Conservation (phyloP, 257 asterid species). For the Phtheirospermum japonicum region DNA sequence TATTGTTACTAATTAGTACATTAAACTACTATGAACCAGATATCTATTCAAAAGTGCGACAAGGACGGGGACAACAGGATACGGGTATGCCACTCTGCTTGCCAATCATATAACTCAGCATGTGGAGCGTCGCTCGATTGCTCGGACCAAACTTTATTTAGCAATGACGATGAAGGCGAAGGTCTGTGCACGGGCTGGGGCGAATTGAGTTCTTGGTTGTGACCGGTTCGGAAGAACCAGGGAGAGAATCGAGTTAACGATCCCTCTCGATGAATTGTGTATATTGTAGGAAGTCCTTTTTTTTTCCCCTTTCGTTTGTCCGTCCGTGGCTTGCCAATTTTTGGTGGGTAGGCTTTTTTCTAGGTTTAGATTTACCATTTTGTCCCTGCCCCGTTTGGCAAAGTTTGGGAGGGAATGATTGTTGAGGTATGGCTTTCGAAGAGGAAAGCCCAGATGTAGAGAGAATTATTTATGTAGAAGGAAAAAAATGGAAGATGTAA, state of each 20-base stretch:
- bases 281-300: conserved; percentile 60
- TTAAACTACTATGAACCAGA: conserved; percentile 44
- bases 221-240: background rate
- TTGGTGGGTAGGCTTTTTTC: conserved; percentile 34
- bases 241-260: too few species aligned
- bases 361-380: conserved; percentile 40
- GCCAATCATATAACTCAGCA: conserved; percentile 86
- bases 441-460: conserved; percentile 57
- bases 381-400: conserved; percentile 42
- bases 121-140: conserved; percentile 99
- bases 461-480: conserved; percentile 32
- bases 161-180: conserved; percentile 83
- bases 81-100: conserved; percentile 95
- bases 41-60: conserved; percentile 94
- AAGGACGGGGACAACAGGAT: conserved; percentile 84
- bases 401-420: conserved; percentile 48
- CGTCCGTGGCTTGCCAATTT: conserved; percentile 33
- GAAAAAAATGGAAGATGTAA: background rate
- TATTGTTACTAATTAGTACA: conserved; percentile 12
- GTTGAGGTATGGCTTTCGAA: conserved; percentile 62
- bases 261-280: conserved; percentile 35
- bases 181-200: conserved; percentile 99
- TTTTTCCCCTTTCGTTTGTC: background rate
- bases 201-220: conserved; percentile 77
- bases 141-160: conserved; percentile 88